Evolutionary conservation across 2,329 filamentous ascomycete species (phyloP).

Genomic region (Colletotrichum siamense): DNA sequence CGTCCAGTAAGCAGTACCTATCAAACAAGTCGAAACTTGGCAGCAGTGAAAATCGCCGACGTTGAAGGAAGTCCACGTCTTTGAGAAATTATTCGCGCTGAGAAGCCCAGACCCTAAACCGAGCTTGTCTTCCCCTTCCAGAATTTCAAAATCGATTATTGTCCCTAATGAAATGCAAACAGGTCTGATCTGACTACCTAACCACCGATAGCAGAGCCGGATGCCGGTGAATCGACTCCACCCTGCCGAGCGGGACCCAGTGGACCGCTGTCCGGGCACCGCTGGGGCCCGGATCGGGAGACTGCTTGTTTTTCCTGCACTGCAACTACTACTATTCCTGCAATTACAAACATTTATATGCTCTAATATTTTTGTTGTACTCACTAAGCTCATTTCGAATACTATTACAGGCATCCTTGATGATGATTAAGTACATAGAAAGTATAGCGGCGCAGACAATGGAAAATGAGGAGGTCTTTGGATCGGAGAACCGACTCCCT

Average conservation of each 20-base stretch:
- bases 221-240: neutral
- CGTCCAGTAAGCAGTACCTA: neutral
- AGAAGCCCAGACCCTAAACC: neutral
- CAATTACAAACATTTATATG: neutral
- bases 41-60: neutral
- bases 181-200: neutral
- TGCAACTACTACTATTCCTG: too few species aligned
- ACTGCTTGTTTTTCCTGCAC: neutral
- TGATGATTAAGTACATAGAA: neutral
- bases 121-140: neutral
- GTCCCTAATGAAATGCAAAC: neutral
- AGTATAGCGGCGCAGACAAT: neutral
- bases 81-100: neutral
- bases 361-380: fast-evolving
- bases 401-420: fast-evolving
- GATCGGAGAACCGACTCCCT: neutral
- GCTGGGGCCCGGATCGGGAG: neutral
- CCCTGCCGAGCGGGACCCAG: neutral
- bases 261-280: neutral
- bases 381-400: neutral
- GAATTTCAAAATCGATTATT: fast-evolving
- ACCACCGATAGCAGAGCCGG: neutral
- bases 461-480: neutral
- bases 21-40: neutral
- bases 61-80: neutral